Percentiles rank a stretch among this genome's conserved stretches.
Conservation (phyloP, 768 basidiomycete species). For the Xerocomellus dryophilus region DNA sequence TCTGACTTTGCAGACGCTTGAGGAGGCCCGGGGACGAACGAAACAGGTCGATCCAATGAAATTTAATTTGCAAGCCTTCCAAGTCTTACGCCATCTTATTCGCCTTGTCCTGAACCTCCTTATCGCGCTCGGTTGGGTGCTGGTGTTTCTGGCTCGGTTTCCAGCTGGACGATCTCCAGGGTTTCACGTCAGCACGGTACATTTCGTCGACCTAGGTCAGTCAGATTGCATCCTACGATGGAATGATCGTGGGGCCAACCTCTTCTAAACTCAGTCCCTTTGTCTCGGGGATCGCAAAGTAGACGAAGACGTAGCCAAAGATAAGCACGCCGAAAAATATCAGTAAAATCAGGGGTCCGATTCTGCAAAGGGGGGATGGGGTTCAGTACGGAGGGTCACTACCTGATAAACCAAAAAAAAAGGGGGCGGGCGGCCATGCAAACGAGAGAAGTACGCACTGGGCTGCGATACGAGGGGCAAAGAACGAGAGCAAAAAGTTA, state of each 20-base stretch:
- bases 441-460: constrained; percentile 33
- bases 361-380: constrained; percentile 33
- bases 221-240: neutral
- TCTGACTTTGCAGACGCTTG: too few relatives aligned
- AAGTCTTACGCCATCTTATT: neutral
- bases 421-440: too few relatives aligned
- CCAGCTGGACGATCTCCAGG: constrained; percentile 64
- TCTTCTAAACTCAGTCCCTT: constrained; percentile 74
- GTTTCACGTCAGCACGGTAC: constrained; percentile 60
- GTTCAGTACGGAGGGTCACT: neutral
- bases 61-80: neutral
- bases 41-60: neutral
- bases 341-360: constrained; percentile 71
- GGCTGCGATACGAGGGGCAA: constrained; percentile 62
- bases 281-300: constrained; percentile 77
- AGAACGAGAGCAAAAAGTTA: constrained; percentile 74
- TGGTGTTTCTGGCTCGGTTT: constrained; percentile 42
- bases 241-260: constrained; percentile 31
- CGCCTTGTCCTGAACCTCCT: neutral
- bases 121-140: neutral
- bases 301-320: constrained; percentile 74
- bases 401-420: neutral
- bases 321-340: constrained; percentile 76
- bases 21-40: neutral
- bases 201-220: constrained; percentile 62